phyloP scores from a whole-genome alignment of 305 asterid genomes.

The Fraxinus sp. region DNA sequence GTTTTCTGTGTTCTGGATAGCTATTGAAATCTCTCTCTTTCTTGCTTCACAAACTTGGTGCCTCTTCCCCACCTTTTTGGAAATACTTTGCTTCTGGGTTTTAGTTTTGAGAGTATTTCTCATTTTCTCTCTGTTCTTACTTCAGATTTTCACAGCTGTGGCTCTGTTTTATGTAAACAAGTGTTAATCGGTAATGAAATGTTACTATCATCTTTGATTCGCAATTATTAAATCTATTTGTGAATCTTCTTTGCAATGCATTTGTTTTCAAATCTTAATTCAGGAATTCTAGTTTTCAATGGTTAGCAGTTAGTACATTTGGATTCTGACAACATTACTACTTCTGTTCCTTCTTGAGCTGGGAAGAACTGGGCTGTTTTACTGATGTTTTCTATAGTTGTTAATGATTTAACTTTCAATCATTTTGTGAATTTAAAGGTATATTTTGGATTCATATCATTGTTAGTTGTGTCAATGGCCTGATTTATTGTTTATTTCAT shows the following conservation, averaged over 20 bases:
- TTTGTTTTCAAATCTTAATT: not conserved
- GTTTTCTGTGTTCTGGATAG: constrained; percentile 38
- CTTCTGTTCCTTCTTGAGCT: not conserved
- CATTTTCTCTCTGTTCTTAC: constrained; percentile 3
- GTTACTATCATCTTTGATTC: constrained; percentile 17
- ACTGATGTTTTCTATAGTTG: not conserved
- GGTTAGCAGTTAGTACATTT: not conserved
- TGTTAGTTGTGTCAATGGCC: not conserved
- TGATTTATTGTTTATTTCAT: constrained; percentile 1
- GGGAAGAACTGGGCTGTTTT: not conserved
- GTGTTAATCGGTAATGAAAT: constrained; percentile 20
- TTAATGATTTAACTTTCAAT: constrained; percentile 3
- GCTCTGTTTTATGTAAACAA: constrained; percentile 2
- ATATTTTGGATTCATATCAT: not conserved
- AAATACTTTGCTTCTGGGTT: constrained; percentile 24
- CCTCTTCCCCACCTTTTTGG: constrained; percentile 3
- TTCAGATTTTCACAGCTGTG: constrained; percentile 7
- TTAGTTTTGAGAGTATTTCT: constrained; percentile 18
- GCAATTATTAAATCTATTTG: not conserved
- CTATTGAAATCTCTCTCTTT: constrained; percentile 21
- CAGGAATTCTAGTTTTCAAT: not conserved
- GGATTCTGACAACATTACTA: not conserved
- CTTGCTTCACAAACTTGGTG: constrained; percentile 16
- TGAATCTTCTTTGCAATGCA: constrained; percentile 9
- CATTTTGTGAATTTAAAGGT: constrained; percentile 21